Conservation (phyloP, 495 filamentous ascomycete species). For the Annulohypoxylon maeteangense region DNA sequence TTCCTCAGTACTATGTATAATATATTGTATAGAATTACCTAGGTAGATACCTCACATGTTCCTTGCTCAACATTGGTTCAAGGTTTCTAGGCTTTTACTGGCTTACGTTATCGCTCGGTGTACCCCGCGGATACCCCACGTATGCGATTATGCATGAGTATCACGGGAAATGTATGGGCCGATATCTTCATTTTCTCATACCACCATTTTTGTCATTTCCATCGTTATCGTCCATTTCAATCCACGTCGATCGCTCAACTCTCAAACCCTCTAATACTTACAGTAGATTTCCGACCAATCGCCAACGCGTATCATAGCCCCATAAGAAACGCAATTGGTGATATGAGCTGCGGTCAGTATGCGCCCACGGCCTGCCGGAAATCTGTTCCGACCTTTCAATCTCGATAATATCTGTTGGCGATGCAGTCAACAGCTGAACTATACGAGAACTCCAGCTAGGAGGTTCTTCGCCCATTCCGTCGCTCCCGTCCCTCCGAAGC, state of each 20-base stretch:
- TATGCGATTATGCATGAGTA: not conserved
- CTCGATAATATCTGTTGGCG: slow-evolving; percentile 47
- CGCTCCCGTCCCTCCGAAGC: slow-evolving; percentile 23
- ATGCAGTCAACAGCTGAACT: slow-evolving; percentile 39
- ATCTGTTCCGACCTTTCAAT: slow-evolving; percentile 42
- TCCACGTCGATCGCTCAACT: not conserved
- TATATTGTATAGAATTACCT: too few relatives aligned
- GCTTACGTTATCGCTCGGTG: too few relatives aligned
- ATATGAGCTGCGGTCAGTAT: slow-evolving; percentile 49
- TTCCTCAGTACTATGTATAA: too few relatives aligned
- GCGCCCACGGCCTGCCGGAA: slow-evolving; percentile 47
- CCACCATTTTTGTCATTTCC: slow-evolving; percentile 3
- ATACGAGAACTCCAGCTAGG: slow-evolving; percentile 9
- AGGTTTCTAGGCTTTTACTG: too few relatives aligned
- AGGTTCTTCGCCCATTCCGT: slow-evolving; percentile 20
- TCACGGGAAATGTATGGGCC: slow-evolving; percentile 1
- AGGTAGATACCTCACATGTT: too few relatives aligned
- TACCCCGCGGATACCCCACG: not conserved
- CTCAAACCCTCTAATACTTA: too few relatives aligned
- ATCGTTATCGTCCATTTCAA: not conserved
- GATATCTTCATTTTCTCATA: slow-evolving; percentile 22
- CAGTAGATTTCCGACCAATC: not conserved
- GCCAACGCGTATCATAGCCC: slow-evolving; percentile 17
- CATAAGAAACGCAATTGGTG: slow-evolving; percentile 35
- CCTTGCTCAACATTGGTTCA: too few relatives aligned